These are phyloP conservation scores for Yamadazyma ubonensis DNA, from an alignment of 805 yeast species.

Conservation along the genomic window DNA sequence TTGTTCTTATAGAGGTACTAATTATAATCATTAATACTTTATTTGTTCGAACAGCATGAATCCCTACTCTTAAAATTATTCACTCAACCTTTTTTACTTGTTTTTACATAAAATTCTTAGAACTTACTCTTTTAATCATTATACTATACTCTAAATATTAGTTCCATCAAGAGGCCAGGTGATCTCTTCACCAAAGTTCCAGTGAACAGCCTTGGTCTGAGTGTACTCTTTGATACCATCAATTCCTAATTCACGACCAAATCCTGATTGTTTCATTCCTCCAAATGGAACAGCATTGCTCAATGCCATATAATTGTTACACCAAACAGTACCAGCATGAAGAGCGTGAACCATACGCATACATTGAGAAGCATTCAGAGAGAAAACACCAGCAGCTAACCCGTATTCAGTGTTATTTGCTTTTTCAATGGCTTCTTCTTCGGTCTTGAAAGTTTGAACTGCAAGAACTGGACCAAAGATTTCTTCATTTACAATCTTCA, in stretches of 20 bases:
- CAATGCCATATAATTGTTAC: conserved; percentile 66
- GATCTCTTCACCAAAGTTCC: conserved; percentile 15
- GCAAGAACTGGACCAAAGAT: conserved; percentile 88
- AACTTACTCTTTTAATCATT: too few species aligned
- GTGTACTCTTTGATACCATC: conserved; percentile 35
- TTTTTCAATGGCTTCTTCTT: conserved; percentile 62
- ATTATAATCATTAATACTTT: too few species aligned
- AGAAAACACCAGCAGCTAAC: conserved; percentile 63
- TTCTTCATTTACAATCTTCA: conserved; percentile 73
- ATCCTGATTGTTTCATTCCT: conserved; percentile 36
- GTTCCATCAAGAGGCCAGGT: conserved; percentile 15
- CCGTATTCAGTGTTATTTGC: conserved; percentile 76
- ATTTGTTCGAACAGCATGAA: too few species aligned
- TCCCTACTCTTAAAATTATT: too few species aligned
- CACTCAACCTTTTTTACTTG: too few species aligned
- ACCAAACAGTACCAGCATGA: conserved; percentile 67
- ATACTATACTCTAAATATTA: not conserved
- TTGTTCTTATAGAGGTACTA: too few species aligned
- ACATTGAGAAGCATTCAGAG: conserved; percentile 56
- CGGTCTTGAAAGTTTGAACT: conserved; percentile 60
- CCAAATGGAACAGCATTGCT: conserved; percentile 52
- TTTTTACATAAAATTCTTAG: too few species aligned
- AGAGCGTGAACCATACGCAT: conserved; percentile 24
- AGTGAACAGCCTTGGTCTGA: conserved; percentile 27
- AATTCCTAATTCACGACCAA: conserved; percentile 43